Percentiles rank a stretch among this genome's conserved stretches.
Conservation (phyloP, 345 rosid genomes). For the Eucalyptus curtisii region DNA sequence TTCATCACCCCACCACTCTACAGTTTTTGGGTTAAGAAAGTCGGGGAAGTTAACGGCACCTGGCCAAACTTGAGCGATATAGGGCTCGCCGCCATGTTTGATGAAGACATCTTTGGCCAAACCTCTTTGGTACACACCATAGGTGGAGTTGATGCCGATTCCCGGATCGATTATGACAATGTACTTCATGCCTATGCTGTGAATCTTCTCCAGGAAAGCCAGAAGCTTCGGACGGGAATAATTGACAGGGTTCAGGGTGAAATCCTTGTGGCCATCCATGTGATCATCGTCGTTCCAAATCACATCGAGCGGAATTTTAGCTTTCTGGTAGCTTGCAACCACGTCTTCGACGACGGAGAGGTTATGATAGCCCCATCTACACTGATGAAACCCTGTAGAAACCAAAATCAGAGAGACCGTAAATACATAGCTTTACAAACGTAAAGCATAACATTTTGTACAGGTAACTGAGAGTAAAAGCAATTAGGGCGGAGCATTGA, state of each 20-base stretch:
- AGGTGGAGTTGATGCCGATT: slow-evolving; percentile 61
- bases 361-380: slow-evolving; percentile 98
- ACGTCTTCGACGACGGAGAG: slow-evolving; percentile 93
- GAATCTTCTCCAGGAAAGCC: slow-evolving; percentile 77
- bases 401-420: background rate
- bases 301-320: slow-evolving; percentile 86
- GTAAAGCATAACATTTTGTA: background rate
- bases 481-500: background rate
- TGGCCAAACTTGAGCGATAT: slow-evolving; percentile 96
- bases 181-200: slow-evolving; percentile 84
- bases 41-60: slow-evolving; percentile 96
- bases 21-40: slow-evolving; percentile 88
- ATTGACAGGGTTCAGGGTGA: slow-evolving; percentile 54
- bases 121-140: slow-evolving; percentile 75
- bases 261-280: slow-evolving; percentile 94
- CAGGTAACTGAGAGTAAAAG: background rate
- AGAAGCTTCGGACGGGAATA: slow-evolving; percentile 74
- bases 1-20: slow-evolving; percentile 92
- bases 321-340: slow-evolving; percentile 71
- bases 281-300: slow-evolving; percentile 98
- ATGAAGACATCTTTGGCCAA: slow-evolving; percentile 80
- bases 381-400: slow-evolving; percentile 82
- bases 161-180: slow-evolving; percentile 77
- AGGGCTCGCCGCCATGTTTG: slow-evolving; percentile 79
- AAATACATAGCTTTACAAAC: background rate